phyloP scores from a whole-genome alignment of 2,329 filamentous ascomycete genomes.

The Beauveria bassiana region DNA sequence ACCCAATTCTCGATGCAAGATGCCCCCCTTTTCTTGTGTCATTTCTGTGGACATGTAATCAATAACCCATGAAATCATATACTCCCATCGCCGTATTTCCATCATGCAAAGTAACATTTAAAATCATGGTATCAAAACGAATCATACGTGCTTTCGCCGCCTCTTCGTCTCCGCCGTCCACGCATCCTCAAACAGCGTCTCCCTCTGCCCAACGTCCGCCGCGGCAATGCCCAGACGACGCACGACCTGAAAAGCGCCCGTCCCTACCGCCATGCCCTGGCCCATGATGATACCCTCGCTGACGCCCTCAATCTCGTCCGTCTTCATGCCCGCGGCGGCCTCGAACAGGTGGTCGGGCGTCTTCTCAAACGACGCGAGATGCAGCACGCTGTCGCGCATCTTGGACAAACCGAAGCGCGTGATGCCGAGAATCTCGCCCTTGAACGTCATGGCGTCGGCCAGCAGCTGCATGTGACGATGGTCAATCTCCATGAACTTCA shows the following conservation, averaged over 20 bases:
- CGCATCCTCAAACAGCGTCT: constrained; percentile 64
- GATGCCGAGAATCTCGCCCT: constrained; percentile 92
- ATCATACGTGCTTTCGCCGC: constrained; percentile 1
- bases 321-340: constrained; percentile 85
- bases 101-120: neutral
- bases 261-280: constrained; percentile 86
- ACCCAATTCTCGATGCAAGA: neutral
- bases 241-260: constrained; percentile 86
- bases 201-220: constrained; percentile 47
- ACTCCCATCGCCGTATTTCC: neutral
- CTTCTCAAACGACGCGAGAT: constrained; percentile 95
- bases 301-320: constrained; percentile 86
- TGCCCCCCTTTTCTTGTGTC: neutral
- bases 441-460: constrained; percentile 98
- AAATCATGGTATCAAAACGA: neutral
- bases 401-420: constrained; percentile 94
- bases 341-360: constrained; percentile 97
- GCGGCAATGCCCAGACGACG: constrained; percentile 62
- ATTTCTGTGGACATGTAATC: neutral
- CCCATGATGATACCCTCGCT: constrained; percentile 98
- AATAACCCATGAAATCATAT: neutral
- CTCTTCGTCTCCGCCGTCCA: constrained; percentile 36
- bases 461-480: constrained; percentile 96
- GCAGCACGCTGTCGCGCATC: constrained; percentile 89
- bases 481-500: constrained; percentile 92